Percentiles rank a stretch among this genome's conserved stretches.
phyloP scores from a whole-genome alignment of 306 rosid genomes.

The Trichosanthes truncata region DNA sequence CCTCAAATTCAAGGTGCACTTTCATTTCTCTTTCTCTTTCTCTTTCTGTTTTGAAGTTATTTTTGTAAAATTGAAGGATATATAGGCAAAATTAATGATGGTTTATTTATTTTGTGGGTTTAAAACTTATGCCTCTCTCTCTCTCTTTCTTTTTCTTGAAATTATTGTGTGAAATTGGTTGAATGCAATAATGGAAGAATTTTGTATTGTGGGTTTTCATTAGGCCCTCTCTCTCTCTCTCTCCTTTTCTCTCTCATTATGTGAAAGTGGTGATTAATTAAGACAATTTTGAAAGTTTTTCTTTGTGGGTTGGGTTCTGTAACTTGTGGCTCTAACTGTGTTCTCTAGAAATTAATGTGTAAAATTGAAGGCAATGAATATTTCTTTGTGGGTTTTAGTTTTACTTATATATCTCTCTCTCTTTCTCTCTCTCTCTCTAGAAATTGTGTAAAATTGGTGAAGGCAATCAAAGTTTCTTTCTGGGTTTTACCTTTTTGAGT shows the following conservation, averaged over 20 bases:
- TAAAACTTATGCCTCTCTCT: background rate
- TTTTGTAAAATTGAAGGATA: background rate
- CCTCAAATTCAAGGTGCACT: conserved; percentile 63
- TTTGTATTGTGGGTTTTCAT: background rate
- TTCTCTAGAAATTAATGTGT: background rate
- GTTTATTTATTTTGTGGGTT: background rate
- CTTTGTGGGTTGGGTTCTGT: background rate
- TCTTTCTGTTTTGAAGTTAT: background rate
- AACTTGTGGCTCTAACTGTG: background rate
- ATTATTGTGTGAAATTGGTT: background rate
- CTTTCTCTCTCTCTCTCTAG: background rate
- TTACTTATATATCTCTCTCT: too few relatives aligned
- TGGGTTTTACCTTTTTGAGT: too few relatives aligned
- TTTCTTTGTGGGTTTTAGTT: background rate
- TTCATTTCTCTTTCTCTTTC: conserved; percentile 12
- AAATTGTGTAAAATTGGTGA: background rate
- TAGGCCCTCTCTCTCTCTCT: background rate
- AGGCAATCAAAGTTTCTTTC: background rate
- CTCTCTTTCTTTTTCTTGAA: background rate
- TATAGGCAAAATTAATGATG: background rate
- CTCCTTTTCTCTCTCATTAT: too few relatives aligned
- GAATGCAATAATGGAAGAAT: background rate
- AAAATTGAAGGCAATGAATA: background rate
- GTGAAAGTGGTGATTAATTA: background rate
- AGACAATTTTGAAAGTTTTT: background rate